Evolutionary conservation across 805 yeast species (phyloP).

Genomic region (Lipomyces lipofer): DNA sequence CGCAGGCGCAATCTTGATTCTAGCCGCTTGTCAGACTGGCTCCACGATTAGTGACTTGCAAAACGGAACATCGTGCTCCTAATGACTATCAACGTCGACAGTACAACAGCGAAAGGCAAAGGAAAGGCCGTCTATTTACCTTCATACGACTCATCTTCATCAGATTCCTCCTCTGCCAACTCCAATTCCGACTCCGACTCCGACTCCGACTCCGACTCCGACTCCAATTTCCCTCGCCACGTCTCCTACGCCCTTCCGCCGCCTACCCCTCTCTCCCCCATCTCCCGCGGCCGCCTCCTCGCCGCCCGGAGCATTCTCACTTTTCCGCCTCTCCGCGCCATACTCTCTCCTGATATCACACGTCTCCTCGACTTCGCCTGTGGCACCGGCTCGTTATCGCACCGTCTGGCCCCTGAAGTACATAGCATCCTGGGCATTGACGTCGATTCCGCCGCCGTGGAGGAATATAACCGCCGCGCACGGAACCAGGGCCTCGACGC

Average conservation of each 20-base stretch:
- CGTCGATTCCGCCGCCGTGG: conserved; percentile 6
- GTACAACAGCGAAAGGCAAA: no score
- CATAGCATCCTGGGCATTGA: conserved; percentile 22
- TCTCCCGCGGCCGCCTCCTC: conserved; percentile 3
- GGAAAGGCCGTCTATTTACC: background rate
- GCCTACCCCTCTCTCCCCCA: background rate
- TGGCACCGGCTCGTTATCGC: conserved; percentile 28
- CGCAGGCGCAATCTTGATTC: no score
- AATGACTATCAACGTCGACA: no score
- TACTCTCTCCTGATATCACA: background rate
- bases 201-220: background rate
- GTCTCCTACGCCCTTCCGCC: no score
- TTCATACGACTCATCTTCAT: background rate
- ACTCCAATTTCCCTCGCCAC: background rate
- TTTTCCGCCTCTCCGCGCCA: background rate
- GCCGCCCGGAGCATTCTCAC: conserved; percentile 9
- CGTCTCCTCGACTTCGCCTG: conserved; percentile 24
- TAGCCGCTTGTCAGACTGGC: no score
- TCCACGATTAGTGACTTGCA: no score
- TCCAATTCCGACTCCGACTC: conserved; percentile 1
- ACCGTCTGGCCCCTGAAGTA: conserved; percentile 9
- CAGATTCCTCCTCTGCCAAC: background rate
- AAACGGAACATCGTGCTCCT: no score
- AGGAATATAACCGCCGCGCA: conserved; percentile 12
- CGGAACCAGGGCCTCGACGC: conserved; percentile 21